Percentiles rank a stretch among this genome's conserved stretches.
Conservation (phyloP, 2,329 filamentous ascomycete genomes). For the Kalmusia sp. region DNA sequence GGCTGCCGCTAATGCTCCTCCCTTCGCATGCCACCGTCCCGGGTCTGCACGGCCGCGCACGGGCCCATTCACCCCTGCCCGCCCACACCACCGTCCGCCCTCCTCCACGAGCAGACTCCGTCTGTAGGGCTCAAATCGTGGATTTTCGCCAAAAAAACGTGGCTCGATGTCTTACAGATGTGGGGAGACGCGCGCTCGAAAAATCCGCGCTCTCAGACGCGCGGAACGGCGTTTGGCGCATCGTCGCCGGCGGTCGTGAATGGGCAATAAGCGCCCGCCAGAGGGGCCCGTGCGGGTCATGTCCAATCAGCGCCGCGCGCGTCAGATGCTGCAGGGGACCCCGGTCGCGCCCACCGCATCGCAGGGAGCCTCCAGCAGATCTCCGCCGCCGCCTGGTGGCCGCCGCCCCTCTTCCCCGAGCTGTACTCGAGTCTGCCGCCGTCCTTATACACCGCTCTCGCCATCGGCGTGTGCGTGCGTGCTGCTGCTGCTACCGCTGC, state of each 20-base stretch:
- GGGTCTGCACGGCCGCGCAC: constrained; percentile 6
- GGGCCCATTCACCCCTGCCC: constrained; percentile 20
- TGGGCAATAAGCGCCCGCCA: constrained; percentile 14
- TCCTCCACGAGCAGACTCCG: constrained; percentile 28
- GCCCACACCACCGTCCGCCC: constrained; percentile 23
- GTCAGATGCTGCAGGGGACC: constrained; percentile 9
- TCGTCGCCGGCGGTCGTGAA: constrained; percentile 12
- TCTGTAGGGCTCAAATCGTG: constrained; percentile 40
- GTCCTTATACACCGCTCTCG: constrained; percentile 41
- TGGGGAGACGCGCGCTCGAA: constrained; percentile 32
- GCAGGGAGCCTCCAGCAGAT: constrained; percentile 31
- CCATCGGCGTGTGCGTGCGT: constrained; percentile 27
- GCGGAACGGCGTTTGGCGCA: constrained; percentile 24
- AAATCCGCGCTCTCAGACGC: constrained; percentile 33
- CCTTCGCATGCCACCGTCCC: constrained; percentile 6
- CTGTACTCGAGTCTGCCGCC: constrained; percentile 22
- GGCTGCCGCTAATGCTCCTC: constrained; percentile 14
- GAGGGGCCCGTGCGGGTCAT: constrained; percentile 1
- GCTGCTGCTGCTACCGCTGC: constrained; percentile 26
- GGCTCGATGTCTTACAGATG: constrained; percentile 28
- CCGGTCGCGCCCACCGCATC: constrained; percentile 19
- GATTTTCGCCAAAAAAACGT: constrained; percentile 42
- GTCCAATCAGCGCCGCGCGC: constrained; percentile 18
- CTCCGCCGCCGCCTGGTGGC: constrained; percentile 27
- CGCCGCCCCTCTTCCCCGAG: constrained; percentile 19